phyloP scores from a whole-genome alignment of 306 rosid species.

The Urtica urens region DNA sequence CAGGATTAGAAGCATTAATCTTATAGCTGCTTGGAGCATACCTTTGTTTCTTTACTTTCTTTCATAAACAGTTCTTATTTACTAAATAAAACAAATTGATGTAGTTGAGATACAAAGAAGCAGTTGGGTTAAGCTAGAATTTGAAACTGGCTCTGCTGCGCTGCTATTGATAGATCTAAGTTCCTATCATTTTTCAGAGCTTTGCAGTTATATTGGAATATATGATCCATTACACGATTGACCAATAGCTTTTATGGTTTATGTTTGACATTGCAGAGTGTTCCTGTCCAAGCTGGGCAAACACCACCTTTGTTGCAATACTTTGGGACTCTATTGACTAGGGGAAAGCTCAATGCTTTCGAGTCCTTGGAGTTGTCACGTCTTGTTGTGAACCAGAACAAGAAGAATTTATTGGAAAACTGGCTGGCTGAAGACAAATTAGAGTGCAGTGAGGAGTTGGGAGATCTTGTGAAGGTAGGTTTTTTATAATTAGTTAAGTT shows the following conservation, averaged over 20 bases:
- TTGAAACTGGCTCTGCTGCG: not conserved
- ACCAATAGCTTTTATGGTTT: not conserved
- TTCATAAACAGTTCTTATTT: not conserved
- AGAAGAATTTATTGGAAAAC: constrained; percentile 92
- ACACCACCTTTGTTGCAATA: constrained; percentile 97
- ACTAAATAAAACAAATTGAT: not conserved
- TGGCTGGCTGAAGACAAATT: constrained; percentile 99
- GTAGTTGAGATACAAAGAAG: not conserved
- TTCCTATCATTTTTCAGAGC: not conserved
- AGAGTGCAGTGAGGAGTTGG: constrained; percentile 97
- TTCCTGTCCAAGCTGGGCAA: constrained; percentile 99
- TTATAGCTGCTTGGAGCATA: not conserved
- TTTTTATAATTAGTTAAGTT: not conserved
- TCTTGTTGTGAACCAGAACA: constrained; percentile 95
- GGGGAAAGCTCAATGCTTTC: constrained; percentile 92
- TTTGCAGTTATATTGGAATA: not conserved
- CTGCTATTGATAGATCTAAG: not conserved
- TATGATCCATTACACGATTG: too few relatives aligned
- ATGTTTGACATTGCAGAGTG: constrained; percentile 51
- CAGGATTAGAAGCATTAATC: not conserved
- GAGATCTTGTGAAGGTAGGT: constrained; percentile 96
- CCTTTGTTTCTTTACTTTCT: not conserved
- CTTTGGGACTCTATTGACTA: constrained; percentile 87
- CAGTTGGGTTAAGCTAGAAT: not conserved
- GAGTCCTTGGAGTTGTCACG: constrained; percentile 94